These are phyloP conservation scores for Smallanthus sonchifolius DNA, from an alignment of 129 eudicot genomes.

Conservation along the genomic window DNA sequence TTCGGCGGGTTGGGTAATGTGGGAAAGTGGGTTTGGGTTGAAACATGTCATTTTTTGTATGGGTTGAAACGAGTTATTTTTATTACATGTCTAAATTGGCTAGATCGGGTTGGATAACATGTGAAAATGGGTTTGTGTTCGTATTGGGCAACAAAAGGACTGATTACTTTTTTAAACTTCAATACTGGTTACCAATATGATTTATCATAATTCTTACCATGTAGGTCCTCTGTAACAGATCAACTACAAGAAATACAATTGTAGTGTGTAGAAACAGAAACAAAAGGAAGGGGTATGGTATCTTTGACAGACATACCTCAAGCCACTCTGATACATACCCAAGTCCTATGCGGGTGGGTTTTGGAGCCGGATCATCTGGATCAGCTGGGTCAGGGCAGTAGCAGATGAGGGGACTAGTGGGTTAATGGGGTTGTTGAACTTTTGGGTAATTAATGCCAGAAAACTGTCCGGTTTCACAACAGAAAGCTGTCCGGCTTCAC, in stretches of 20 bases:
- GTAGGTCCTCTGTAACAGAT: conserved; percentile 78
- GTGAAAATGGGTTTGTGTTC: not conserved
- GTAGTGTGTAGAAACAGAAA: conserved; percentile 50
- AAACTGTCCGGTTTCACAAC: too few species aligned
- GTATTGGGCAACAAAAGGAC: not conserved
- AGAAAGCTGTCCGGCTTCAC: too few species aligned
- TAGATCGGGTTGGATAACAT: not conserved
- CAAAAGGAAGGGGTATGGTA: conserved; percentile 85
- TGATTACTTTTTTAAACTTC: conserved; percentile 14
- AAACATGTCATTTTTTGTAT: not conserved
- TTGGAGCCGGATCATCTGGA: too few species aligned
- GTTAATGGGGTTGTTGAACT: too few species aligned
- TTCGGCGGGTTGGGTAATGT: not conserved
- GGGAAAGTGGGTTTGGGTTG: not conserved
- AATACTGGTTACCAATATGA: conserved; percentile 12
- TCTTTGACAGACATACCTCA: conserved; percentile 51
- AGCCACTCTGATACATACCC: too few species aligned
- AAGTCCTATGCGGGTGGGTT: too few species aligned
- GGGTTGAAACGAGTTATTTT: not conserved
- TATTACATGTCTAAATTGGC: not conserved
- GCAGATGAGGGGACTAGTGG: too few species aligned
- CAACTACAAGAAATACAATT: conserved; percentile 42
- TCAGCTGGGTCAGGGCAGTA: too few species aligned
- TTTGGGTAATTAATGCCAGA: too few species aligned
- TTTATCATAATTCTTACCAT: conserved; percentile 41